A percentile compares a stretch with the other conserved stretches of the same genome.
Conservation (phyloP, 768 basidiomycete species). For the Suillus americanus region DNA sequence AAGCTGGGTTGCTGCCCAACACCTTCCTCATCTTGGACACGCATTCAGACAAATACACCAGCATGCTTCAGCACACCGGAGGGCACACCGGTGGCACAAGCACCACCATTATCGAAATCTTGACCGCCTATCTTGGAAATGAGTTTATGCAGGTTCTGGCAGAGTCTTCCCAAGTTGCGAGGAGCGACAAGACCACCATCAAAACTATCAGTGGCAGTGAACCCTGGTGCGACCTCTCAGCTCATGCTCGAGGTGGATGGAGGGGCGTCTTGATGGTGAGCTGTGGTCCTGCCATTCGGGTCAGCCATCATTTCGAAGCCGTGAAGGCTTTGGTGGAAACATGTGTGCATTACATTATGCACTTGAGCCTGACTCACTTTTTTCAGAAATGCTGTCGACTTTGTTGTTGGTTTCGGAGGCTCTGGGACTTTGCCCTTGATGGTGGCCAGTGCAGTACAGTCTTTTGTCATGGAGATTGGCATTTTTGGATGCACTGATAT, state of each 20-base stretch:
- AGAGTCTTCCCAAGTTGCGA: neutral
- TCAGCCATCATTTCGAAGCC: neutral
- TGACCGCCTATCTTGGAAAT: neutral
- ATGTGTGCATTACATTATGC: fast-evolving
- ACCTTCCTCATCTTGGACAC: neutral
- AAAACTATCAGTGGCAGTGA: neutral
- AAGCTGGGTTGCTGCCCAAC: neutral
- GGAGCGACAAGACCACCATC: neutral
- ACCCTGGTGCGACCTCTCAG: neutral
- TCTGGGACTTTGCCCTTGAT: neutral
- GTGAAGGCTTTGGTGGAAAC: neutral
- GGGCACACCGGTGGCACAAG: neutral
- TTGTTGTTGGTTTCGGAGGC: neutral
- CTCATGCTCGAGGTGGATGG: neutral
- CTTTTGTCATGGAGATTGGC: neutral
- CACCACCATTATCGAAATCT: neutral
- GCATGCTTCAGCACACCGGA: neutral
- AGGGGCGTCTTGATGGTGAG: neutral
- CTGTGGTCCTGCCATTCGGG: neutral
- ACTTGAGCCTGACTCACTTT: neutral
- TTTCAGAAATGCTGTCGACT: neutral
- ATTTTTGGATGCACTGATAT: neutral
- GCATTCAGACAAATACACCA: neutral
- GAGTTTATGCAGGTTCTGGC: too few species aligned
- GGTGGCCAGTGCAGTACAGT: neutral